Base-by-base conservation (phyloP, 345 rosid species). In the Ricinus communis region DNA sequence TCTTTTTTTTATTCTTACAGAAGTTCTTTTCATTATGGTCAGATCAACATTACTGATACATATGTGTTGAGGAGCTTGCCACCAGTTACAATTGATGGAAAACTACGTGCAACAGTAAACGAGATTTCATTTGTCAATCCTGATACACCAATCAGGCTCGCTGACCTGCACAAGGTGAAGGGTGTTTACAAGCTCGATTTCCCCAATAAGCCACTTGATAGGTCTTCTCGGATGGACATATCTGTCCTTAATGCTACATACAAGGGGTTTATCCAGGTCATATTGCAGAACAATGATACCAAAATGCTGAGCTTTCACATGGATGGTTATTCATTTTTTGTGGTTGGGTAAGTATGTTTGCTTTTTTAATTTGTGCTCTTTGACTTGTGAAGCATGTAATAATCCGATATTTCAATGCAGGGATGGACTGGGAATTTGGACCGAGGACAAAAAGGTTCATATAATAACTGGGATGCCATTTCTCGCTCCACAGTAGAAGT, bases 401-500 rank as follows among this genome's bases (percentile, higher is more conserved):
- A 13, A 40, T 60, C 36, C 59, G 50, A 3, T 33, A 11, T 22
- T 70, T 54, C 54, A 38, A 64, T 83, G 76, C 88, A 95, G 5
- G 98, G 68, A 90, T 95, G 98, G 94, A 87, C 72, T 86, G 85
- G 98, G 99, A 24, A 45, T 77, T 5, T 95, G 99, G 99, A 78
- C 93, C 5, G 96, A 89, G 80, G 84, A 73, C 77, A 84, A 56
- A 87, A 88, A 73, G 75, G 82, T 63, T 66, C 81, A n/a, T 95
- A 95, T 69, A 95, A 95, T 78, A 84, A 78, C 31, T 95, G 88
- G 86, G 91, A 87, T 74, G 89, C 86, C 11, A 81, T 87, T 64
- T 82, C 80, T 52, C 87, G 90, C 41, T 65, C 83, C 82, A 90
- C 99, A 4, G 71, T 59, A 0, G 90, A 90, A 82, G 85, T 74